phyloP scores from a whole-genome alignment of 2,329 filamentous ascomycete species.

The Penicillium corylophilum region DNA sequence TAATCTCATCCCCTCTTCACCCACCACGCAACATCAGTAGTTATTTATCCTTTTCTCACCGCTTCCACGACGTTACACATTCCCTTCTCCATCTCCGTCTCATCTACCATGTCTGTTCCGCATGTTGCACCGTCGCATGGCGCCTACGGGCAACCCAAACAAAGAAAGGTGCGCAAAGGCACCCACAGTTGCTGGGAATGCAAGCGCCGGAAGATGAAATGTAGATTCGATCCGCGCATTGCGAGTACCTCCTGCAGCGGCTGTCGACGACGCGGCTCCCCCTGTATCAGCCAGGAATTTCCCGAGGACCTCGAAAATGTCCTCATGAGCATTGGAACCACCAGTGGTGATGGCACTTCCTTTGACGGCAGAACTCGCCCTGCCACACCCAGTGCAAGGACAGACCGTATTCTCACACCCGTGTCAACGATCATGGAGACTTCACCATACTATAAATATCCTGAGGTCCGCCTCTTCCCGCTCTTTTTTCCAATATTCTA shows the following conservation, averaged over 20 bases:
- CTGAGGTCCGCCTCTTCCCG: neutral
- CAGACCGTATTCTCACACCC: no score
- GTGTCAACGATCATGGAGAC: no score
- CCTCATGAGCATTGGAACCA: no score
- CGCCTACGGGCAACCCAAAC: neutral
- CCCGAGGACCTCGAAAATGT: constrained; percentile 32
- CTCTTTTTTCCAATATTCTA: no score
- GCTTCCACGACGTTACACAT: no score
- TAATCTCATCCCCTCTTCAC: no score
- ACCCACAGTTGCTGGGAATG: constrained; percentile 8
- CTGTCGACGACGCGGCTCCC: constrained; percentile 15
- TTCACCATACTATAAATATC: neutral
- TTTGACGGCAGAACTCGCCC: no score
- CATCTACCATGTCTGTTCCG: neutral
- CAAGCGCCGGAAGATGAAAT: constrained; percentile 12
- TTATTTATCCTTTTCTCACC: no score
- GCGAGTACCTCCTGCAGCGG: constrained; percentile 10
- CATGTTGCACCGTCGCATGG: neutral
- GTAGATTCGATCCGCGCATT: constrained; percentile 4
- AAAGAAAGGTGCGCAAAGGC: constrained; percentile 12
- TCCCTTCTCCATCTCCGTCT: no score
- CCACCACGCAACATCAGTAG: no score
- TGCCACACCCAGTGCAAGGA: no score
- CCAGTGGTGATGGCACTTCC: no score
- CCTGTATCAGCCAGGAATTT: constrained; percentile 52